A percentile compares a stretch with the other conserved stretches of the same genome.
These are phyloP conservation scores for Arxiozyma heterogenica DNA, from an alignment of 1,139 yeast species.

Conservation along the genomic window DNA sequence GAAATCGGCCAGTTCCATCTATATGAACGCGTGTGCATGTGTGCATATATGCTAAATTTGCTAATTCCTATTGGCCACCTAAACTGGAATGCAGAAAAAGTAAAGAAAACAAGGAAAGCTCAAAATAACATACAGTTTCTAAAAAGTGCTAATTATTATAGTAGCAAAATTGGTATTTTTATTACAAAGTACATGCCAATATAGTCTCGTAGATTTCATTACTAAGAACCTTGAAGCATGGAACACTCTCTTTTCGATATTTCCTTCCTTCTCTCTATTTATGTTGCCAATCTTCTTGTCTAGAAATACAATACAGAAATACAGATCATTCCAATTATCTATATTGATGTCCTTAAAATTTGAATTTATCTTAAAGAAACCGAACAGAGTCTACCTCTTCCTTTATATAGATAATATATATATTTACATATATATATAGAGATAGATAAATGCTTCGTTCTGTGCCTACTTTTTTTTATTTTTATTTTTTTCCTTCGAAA, in stretches of 20 bases:
- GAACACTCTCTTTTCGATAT: not conserved
- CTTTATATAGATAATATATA: too few species aligned
- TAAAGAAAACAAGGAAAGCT: not conserved
- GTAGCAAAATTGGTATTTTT: too few species aligned
- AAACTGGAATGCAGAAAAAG: not conserved
- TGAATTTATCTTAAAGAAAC: not conserved
- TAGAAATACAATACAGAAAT: not conserved
- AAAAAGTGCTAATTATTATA: too few species aligned
- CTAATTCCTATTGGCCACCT: not conserved
- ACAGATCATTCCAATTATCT: not conserved
- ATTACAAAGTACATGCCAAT: not conserved
- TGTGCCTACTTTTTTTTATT: not conserved
- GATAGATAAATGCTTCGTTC: not conserved
- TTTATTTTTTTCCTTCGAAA: too few species aligned
- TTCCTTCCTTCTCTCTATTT: not conserved
- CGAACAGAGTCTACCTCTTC: not conserved
- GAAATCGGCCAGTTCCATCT: not conserved
- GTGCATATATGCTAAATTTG: not conserved
- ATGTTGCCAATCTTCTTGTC: not conserved
- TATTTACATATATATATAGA: too few species aligned
- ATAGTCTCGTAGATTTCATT: too few species aligned
- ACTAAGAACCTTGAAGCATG: not conserved
- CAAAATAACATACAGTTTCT: too few species aligned
- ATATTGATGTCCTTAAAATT: too few species aligned
- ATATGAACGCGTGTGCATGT: too few species aligned